Evolutionary conservation across 2,329 filamentous ascomycete species (phyloP), one percentile per base, ranked within the genome.

Genomic region (Trichoderma hamatum): DNA sequence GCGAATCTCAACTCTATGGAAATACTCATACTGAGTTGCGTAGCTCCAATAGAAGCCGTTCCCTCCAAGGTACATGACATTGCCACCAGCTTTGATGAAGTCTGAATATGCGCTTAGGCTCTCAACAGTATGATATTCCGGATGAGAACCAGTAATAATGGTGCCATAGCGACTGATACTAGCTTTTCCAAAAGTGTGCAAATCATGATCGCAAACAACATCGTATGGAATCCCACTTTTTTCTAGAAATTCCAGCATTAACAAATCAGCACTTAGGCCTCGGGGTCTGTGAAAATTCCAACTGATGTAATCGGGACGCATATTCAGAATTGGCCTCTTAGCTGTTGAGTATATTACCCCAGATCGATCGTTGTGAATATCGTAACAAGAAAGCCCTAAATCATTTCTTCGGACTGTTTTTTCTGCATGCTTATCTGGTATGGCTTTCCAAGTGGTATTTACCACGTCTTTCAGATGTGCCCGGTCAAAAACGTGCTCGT

Each of bases 41-140:
- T 32, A 59, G 21, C 55, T 59, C 55, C 55, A 59, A 39, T 59
- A 59, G 32, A 59, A 59, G 24, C 55, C 55, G 16, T 59, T 59
- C 11, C 55, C 55, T 59, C 55, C 55, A 59, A 59, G 55, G 24
- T 59, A 59, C 32, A 59, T 59, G 10, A 59, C 55, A 24, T 59
- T 39, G 21, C 55, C 55, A 24, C 55, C 55, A 6, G 32, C 32
- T 36, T 24, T 59, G n/a, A 59, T 39, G 34, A 36, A 59, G 32
- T 59, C 34, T 39, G 55, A 21, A 28, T 59, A 59, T 59, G 55
- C 55, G 9, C 55, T 19, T 3, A 59, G 55, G 34, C 55, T 59
- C 36, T 59, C 55, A 26, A 36, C 34, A 13, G 55, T 59, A 26
- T 59, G 55, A n/a, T 59, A 59, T 10, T 59, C 55, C 39, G 55